Evolutionary conservation across 306 rosid genomes (phyloP).

Genomic region (Casuarina equisetifolia): DNA sequence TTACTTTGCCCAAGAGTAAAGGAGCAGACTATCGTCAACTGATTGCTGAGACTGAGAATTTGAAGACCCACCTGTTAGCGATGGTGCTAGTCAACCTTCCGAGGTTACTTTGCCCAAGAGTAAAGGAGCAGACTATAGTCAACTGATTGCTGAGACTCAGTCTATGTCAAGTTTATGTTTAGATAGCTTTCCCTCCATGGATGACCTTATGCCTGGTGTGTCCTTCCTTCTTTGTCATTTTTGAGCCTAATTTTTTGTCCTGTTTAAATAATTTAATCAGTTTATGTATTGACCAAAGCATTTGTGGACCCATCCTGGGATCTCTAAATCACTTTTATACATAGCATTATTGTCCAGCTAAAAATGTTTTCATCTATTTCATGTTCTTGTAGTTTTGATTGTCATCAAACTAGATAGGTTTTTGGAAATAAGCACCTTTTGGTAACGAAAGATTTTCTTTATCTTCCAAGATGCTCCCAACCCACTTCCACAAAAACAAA

Average conservation of each 20-base stretch:
- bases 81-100: conserved; percentile 24
- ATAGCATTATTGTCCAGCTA: neutral
- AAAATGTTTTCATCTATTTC: neutral
- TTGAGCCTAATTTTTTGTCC: neutral
- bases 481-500: neutral
- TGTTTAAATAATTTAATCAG: conserved; percentile 1
- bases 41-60: conserved; percentile 58
- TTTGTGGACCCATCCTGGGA: neutral
- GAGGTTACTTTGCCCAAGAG: conserved; percentile 59
- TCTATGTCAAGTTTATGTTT: conserved; percentile 31
- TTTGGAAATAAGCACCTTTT: neutral
- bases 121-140: conserved; percentile 76
- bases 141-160: conserved; percentile 63
- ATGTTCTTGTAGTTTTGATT: neutral
- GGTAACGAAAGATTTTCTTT: neutral
- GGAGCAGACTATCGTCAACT: conserved; percentile 77
- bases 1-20: conserved; percentile 58
- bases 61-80: conserved; percentile 24
- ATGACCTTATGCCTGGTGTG: conserved; percentile 60
- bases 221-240: conserved; percentile 16
- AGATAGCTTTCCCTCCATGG: conserved; percentile 45
- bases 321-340: neutral
- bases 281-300: neutral
- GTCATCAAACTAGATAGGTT: neutral
- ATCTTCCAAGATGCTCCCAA: neutral